Evolutionary conservation across 2,329 filamentous ascomycete genomes (phyloP), one percentile per base, ranked within the genome.

Genomic region (Kalaharituber pfeilii): DNA sequence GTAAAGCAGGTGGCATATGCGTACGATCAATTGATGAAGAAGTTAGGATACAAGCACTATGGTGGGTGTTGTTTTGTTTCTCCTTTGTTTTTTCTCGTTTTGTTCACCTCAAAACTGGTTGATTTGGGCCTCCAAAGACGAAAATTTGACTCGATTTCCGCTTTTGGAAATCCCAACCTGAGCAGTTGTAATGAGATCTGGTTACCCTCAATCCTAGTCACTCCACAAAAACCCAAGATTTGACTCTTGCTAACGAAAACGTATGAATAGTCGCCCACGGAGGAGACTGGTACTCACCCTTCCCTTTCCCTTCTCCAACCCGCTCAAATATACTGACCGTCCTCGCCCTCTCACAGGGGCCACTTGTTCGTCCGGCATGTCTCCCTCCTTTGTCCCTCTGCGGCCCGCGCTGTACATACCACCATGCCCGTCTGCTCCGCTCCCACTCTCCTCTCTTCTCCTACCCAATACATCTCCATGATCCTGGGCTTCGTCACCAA

Each of bases 1-100:
- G 59, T 63, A 1, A 50, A 52, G 1, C 62, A 68, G 27, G 62
- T 63, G 6, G 68, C 65, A 0, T 57, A 65, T 4, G 63, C 64
- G 1, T 69, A 69, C 55, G 56, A 71, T 54, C 60, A 60, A 7
- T 59, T 73, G 4, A 73, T 73, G 71, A 52, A 65, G 1, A 58
- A 65, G 22, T 68, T 73, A 5, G 67, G 67, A 0, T 73, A 72
- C 53, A 27, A 55, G 1, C 54, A 56, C 28, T 71, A 69, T 51
- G 49, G 45, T 29, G 1, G 33, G 33, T 39, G 13, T 39, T 39
- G 8, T 39, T 18, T n/a, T n/a, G n/a, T n/a, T n/a, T n/a, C n/a
- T n/a, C n/a, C n/a, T n/a, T n/a, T n/a, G n/a, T n/a, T 1, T 29
- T 49, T 2, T 9, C 25, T 44, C 29, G n/a, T 9, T 25, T 29